Evolutionary conservation across 2,329 filamentous ascomycete genomes (phyloP), one percentile per base, ranked within the genome.

Genomic region (Beauveria sp.): DNA sequence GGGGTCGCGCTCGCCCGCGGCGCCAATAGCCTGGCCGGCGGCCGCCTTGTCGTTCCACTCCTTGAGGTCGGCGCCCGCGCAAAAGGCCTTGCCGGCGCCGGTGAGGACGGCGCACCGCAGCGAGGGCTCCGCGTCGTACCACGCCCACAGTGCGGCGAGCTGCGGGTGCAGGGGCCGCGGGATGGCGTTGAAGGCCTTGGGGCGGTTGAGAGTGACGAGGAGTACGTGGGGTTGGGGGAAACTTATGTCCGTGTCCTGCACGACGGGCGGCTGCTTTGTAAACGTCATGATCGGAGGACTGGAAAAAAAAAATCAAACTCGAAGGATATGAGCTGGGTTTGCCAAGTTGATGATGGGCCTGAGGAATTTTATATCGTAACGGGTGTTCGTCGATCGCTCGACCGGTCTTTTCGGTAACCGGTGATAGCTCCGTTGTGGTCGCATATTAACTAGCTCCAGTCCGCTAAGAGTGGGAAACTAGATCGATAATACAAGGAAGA

Each of bases 61-160:
- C 70, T 84, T 85, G 20, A 90, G 77, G 68, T 89, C 87, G 40
- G 85, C 85, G 18, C 87, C 87, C 0, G 86, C 84, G 70, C 85
- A 89, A 67, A 90, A 90, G 0, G 85, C 84, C 10, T 84, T 76
- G 0, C 85, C 86, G 0, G 75, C 73, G 22, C 87, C 87, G 0
- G 86, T 88, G 51, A 90, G 69, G 2, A 90, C 78, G 51, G 83
- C 85, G 68, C 83, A 85, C 51, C 82, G 81, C 52, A 89, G 78
- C 1, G 72, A 72, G 1, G 84, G 81, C 70, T 89, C 81, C n/a
- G 68, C 69, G 68, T 90, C 87, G 70, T 83, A 87, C 81, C 84
- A 88, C 18, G 74, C 69, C 77, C 79, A 87, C 28, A 84, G 74
- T 1, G 65, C 63, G 62, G 76, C 76, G 41, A 85, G 76, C 58